Percentiles rank a stretch among this genome's conserved stretches.
These are phyloP conservation scores for Venturiaceae sp. DNA, from an alignment of 2,329 filamentous ascomycete genomes.

Conservation along the genomic window DNA sequence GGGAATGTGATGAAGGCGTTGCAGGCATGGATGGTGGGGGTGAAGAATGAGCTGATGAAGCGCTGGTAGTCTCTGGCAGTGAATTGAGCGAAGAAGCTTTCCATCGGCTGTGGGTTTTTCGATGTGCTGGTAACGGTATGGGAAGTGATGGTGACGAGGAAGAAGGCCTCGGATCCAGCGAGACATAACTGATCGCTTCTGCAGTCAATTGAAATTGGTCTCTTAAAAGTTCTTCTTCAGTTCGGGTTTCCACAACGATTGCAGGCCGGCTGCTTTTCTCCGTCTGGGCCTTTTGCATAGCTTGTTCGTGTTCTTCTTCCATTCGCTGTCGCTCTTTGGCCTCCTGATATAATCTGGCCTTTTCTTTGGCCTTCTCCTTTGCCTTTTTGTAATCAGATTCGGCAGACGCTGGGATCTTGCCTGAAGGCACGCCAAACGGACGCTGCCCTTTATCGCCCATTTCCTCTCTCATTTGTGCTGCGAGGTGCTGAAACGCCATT, in stretches of 20 bases:
- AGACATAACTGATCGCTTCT: neutral
- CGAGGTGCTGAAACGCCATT: neutral
- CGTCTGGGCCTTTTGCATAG: neutral
- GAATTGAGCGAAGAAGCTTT: neutral
- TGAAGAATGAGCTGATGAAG: neutral
- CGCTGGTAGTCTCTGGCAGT: neutral
- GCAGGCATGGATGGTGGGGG: neutral
- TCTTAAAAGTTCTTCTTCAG: neutral
- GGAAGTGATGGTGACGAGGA: neutral
- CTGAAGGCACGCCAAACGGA: slow-evolving; percentile 3
- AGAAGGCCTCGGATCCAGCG: neutral
- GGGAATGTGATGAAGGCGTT: neutral
- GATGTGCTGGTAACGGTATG: neutral
- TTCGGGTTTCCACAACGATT: neutral
- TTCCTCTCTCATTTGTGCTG: neutral
- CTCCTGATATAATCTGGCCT: neutral
- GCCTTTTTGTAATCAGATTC: slow-evolving; percentile 2
- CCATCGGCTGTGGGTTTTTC: neutral
- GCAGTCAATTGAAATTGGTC: neutral
- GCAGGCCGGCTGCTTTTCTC: neutral
- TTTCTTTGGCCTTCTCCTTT: slow-evolving; percentile 1
- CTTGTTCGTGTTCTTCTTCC: neutral
- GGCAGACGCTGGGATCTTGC: neutral
- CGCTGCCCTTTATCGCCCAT: neutral
- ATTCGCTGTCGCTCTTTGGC: neutral